Evolutionary conservation across 306 rosid species (phyloP).

Genomic region (Alnus glutinosa): DNA sequence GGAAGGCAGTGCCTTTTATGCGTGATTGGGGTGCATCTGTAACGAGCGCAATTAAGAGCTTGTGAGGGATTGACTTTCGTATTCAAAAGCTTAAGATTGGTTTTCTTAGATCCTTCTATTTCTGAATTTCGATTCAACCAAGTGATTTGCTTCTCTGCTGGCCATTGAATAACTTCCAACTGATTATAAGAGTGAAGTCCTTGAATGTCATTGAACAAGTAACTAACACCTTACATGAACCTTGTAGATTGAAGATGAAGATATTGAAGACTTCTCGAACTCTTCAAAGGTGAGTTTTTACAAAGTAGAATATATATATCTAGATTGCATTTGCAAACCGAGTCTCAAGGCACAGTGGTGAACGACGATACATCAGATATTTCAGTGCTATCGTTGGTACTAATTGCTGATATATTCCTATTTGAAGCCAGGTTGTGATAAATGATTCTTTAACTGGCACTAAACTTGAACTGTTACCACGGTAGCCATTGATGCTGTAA

Average conservation of each 20-base stretch:
- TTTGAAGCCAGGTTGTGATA: neutral
- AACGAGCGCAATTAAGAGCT: neutral
- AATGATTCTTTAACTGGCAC: neutral
- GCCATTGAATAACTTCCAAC: neutral
- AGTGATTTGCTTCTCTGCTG: neutral
- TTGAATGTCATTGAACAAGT: neutral
- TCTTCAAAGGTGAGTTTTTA: constrained; percentile 31
- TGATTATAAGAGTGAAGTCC: neutral
- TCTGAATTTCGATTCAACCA: neutral
- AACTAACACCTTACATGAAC: constrained; percentile 6
- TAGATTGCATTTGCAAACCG: neutral
- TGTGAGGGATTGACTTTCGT: neutral
- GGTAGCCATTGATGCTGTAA: neutral
- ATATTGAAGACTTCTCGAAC: constrained; percentile 47
- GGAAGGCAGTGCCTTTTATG: neutral
- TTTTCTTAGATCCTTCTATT: neutral
- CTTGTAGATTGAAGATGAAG: constrained; percentile 42
- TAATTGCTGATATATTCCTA: neutral
- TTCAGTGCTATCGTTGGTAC: neutral
- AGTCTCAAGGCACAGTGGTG: neutral
- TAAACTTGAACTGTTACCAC: neutral
- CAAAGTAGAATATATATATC: neutral
- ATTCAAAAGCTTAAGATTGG: neutral
- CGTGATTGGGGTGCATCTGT: neutral
- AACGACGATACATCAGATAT: neutral